These are phyloP conservation scores for Suhomyces atakaporum DNA, from an alignment of 1,139 yeast species.

Conservation along the genomic window DNA sequence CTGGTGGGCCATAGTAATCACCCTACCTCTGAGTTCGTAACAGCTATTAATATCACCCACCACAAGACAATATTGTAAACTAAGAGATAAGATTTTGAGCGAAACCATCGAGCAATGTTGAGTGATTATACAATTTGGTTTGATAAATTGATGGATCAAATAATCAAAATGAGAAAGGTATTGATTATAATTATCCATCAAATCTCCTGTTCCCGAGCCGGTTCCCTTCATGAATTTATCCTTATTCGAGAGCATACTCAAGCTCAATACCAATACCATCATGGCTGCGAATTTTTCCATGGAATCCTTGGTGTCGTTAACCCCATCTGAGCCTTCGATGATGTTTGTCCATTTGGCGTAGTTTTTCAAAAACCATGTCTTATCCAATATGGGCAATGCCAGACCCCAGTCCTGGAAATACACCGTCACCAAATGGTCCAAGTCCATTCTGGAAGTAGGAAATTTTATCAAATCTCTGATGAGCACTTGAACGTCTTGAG, in stretches of 20 bases:
- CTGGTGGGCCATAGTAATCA: constrained; percentile 84
- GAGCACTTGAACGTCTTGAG: constrained; percentile 44
- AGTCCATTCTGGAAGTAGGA: constrained; percentile 54
- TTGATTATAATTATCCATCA: constrained; percentile 23
- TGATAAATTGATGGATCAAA: constrained; percentile 54
- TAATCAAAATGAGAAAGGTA: constrained; percentile 50
- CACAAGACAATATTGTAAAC: constrained; percentile 70
- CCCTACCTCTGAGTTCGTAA: constrained; percentile 74
- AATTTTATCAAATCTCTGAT: constrained; percentile 47
- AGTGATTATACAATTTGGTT: constrained; percentile 53
- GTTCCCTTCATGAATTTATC: constrained; percentile 20
- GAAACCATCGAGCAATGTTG: constrained; percentile 66
- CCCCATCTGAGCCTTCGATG: constrained; percentile 28
- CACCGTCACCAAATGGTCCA: constrained; percentile 57
- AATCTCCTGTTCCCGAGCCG: constrained; percentile 14
- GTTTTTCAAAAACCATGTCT: constrained; percentile 59
- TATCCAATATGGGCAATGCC: constrained; percentile 67
- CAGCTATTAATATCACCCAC: constrained; percentile 75
- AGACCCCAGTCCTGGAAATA: constrained; percentile 83
- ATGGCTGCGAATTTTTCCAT: constrained; percentile 64
- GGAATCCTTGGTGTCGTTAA: constrained; percentile 27
- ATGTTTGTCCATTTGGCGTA: constrained; percentile 52
- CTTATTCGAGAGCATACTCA: constrained; percentile 55
- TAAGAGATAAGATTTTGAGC: constrained; percentile 67
- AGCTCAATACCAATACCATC: constrained; percentile 56